These are phyloP conservation scores for Picochlorum sp. DNA, from an alignment of 139 green algal species.

Conservation along the genomic window DNA sequence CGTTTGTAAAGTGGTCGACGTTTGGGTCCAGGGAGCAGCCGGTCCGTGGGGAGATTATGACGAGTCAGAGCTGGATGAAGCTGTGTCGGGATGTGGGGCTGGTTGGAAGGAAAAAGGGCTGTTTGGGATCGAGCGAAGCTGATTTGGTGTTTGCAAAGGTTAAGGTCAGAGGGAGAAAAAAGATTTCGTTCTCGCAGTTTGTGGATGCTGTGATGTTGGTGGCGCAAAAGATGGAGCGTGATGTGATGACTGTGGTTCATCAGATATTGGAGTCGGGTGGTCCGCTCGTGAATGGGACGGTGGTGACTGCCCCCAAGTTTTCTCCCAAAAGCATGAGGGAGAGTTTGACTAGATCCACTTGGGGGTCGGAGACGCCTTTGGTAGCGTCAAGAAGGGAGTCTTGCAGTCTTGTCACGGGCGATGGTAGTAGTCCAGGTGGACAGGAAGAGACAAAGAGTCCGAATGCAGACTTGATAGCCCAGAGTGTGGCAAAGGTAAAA, in stretches of 20 bases:
- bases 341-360: background rate
- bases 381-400: background rate
- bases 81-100: background rate
- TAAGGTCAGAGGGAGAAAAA: background rate
- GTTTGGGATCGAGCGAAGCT: background rate
- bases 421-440: background rate
- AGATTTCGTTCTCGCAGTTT: conserved; percentile 2
- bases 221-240: background rate
- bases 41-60: background rate
- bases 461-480: no score
- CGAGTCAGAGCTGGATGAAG: background rate
- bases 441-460: conserved; percentile 11
- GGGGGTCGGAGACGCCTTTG: background rate
- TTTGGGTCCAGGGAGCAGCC: background rate
- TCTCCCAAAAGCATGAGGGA: conserved; percentile 12
- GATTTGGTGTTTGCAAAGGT: conserved; percentile 6
- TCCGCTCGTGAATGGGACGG: background rate
- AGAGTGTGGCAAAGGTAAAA: no score
- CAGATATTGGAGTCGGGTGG: background rate
- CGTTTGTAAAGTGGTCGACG: background rate
- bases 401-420: conserved; percentile 2
- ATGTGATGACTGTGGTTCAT: background rate
- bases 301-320: background rate
- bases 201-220: background rate
- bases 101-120: background rate